Evolutionary conservation across 2,329 filamentous ascomycete species (phyloP).

Genomic region (Neonectria ditissima): DNA sequence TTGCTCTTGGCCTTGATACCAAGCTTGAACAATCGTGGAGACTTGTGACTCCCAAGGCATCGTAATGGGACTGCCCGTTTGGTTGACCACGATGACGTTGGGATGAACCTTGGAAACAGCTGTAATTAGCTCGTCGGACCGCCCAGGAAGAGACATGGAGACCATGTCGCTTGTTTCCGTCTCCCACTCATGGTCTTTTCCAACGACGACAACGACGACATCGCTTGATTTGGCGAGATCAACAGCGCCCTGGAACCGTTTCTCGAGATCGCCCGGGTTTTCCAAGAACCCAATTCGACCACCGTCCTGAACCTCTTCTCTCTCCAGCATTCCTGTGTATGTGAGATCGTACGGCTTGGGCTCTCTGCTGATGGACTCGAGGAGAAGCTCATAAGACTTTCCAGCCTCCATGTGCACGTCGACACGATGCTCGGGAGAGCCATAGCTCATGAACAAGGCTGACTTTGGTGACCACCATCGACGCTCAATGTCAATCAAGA

Average conservation of each 20-base stretch:
- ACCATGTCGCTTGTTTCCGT: slow-evolving; percentile 30
- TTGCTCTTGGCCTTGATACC: slow-evolving; percentile 39
- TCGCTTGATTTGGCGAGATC: slow-evolving; percentile 24
- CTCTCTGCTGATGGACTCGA: slow-evolving; percentile 30
- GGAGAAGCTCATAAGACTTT: slow-evolving; percentile 18
- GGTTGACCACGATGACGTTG: slow-evolving; percentile 33
- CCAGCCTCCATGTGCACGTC: slow-evolving; percentile 31
- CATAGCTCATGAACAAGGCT: slow-evolving; percentile 34
- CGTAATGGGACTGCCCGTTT: slow-evolving; percentile 46
- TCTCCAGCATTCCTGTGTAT: slow-evolving; percentile 28
- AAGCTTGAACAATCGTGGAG: slow-evolving; percentile 44
- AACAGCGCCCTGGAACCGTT: slow-evolving; percentile 23
- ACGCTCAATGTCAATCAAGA: slow-evolving; percentile 27
- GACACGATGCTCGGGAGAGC: slow-evolving; percentile 26
- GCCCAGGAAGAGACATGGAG: slow-evolving; percentile 29
- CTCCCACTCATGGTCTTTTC: slow-evolving; percentile 34
- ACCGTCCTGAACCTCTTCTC: slow-evolving; percentile 33
- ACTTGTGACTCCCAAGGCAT: slow-evolving; percentile 50
- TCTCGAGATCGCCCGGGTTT: slow-evolving; percentile 26
- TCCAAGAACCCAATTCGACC: slow-evolving; percentile 33
- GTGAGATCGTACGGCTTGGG: slow-evolving; percentile 30
- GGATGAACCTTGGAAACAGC: slow-evolving; percentile 12
- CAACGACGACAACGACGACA: slow-evolving; percentile 25
- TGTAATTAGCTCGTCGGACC: slow-evolving; percentile 22
- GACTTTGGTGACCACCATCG: slow-evolving; percentile 37